Evolutionary conservation across 2,329 filamentous ascomycete species (phyloP).

Genomic region (Calonectria hongkongensis): DNA sequence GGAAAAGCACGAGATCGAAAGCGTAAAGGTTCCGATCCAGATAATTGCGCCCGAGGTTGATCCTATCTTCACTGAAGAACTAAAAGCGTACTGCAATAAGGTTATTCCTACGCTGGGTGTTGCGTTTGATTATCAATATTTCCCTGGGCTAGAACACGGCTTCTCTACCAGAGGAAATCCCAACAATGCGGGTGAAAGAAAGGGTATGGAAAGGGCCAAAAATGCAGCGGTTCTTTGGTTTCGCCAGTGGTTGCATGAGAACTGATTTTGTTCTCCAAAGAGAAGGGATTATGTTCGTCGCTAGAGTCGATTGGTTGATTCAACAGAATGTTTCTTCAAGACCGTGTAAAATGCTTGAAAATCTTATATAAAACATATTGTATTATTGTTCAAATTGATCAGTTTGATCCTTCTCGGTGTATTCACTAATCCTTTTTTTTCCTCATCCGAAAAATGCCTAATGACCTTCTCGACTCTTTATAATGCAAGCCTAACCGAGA

Average conservation of each 20-base stretch:
- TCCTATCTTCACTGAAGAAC: constrained; percentile 11
- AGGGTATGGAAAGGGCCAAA: constrained; percentile 38
- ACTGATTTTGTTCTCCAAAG: too few species aligned
- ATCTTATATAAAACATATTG: too few species aligned
- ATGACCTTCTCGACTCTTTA: too few species aligned
- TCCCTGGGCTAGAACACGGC: constrained; percentile 35
- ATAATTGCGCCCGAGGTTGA: constrained; percentile 25
- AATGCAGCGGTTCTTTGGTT: constrained; percentile 29
- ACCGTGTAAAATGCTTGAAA: too few species aligned
- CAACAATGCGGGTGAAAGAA: constrained; percentile 10
- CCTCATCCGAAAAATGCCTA: too few species aligned
- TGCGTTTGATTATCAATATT: constrained; percentile 40
- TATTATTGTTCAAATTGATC: too few species aligned
- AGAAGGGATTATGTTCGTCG: too few species aligned
- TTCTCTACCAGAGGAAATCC: constrained; percentile 32
- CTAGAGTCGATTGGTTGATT: too few species aligned
- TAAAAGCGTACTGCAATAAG: constrained; percentile 9
- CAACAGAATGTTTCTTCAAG: too few species aligned
- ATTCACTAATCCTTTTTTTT: too few species aligned
- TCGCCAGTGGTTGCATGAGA: neutral
- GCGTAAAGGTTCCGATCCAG: constrained; percentile 25
- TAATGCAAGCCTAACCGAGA: too few species aligned
- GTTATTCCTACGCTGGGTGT: constrained; percentile 28
- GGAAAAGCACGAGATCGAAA: constrained; percentile 9
- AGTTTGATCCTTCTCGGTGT: too few species aligned